Percentiles rank a stretch among this genome's conserved stretches.
Conservation (phyloP, 2,329 filamentous ascomycete genomes). For the Triangularia setosa region DNA sequence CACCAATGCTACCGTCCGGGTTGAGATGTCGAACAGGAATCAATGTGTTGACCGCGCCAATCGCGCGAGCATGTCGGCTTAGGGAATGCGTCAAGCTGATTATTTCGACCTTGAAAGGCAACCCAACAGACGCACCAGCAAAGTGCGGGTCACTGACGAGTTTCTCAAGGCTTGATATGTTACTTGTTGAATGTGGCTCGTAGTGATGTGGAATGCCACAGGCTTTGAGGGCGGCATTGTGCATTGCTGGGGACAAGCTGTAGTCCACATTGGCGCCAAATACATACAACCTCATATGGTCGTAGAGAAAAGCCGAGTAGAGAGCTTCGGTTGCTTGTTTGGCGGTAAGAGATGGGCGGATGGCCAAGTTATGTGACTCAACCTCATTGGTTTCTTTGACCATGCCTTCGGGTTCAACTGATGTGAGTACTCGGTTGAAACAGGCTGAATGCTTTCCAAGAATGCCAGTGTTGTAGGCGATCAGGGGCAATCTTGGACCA, state of each 20-base stretch:
- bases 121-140: conserved; percentile 66
- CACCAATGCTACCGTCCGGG: conserved; percentile 53
- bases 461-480: conserved; percentile 62
- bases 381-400: conserved; percentile 14
- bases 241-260: conserved; percentile 74
- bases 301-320: conserved; percentile 62
- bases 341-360: conserved; percentile 51
- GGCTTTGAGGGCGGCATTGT: conserved; percentile 63
- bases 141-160: conserved; percentile 64
- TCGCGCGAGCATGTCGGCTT: conserved; percentile 68
- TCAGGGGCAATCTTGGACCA: conserved; percentile 48
- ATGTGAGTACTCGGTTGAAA: conserved; percentile 62
- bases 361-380: conserved; percentile 11
- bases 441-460: conserved; percentile 61
- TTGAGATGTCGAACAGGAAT: conserved; percentile 60
- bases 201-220: conserved; percentile 69
- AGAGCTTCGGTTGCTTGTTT: conserved; percentile 61
- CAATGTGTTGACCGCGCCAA: conserved; percentile 73
- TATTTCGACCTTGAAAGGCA: conserved; percentile 73
- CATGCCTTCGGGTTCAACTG: conserved; percentile 48
- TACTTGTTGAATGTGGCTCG: conserved; percentile 58
- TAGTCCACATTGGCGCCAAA: conserved; percentile 69
- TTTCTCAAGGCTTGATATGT: conserved; percentile 59
- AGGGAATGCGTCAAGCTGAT: conserved; percentile 65
- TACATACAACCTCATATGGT: conserved; percentile 69